A percentile compares a stretch with the other conserved stretches of the same genome.
phyloP scores from a whole-genome alignment of 2,329 filamentous ascomycete species.

The Talaromyces sp. region DNA sequence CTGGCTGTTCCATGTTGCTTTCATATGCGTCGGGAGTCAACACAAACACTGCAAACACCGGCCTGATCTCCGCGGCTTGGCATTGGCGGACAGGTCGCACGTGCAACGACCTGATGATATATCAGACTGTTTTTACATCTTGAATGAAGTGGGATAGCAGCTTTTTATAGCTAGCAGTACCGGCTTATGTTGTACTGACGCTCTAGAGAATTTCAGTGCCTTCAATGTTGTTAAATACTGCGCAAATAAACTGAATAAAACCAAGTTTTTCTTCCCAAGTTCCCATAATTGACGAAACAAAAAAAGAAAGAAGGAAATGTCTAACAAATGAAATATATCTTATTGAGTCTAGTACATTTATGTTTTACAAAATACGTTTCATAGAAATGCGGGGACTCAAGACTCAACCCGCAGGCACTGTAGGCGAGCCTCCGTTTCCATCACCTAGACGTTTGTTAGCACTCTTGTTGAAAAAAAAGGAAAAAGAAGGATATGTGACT shows the following conservation, averaged over 20 bases:
- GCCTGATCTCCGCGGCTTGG: not conserved
- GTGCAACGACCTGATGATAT: not conserved
- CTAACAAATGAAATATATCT: conserved; percentile 23
- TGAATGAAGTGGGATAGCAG: not conserved
- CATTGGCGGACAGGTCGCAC: not conserved
- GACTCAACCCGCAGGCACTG: conserved; percentile 81
- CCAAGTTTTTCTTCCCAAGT: not conserved
- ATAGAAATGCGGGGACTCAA: conserved; percentile 4
- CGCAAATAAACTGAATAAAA: not conserved
- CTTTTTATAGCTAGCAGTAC: no score
- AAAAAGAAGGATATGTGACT: conserved; percentile 21
- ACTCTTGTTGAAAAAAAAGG: not conserved
- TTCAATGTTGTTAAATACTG: not conserved
- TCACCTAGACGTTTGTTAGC: conserved; percentile 55
- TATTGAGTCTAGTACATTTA: conserved; percentile 37
- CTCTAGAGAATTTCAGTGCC: not conserved
- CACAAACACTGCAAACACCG: conserved; percentile 12
- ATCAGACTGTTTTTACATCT: not conserved
- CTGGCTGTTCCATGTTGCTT: not conserved
- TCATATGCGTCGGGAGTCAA: not conserved
- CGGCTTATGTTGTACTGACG: not conserved
- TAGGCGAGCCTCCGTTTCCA: conserved; percentile 82
- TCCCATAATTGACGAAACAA: not conserved
- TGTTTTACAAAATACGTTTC: conserved; percentile 33
- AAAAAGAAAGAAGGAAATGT: not conserved